Conservation (phyloP, 2,329 filamentous ascomycete genomes). For the Pestalotiopsis sp. region DNA sequence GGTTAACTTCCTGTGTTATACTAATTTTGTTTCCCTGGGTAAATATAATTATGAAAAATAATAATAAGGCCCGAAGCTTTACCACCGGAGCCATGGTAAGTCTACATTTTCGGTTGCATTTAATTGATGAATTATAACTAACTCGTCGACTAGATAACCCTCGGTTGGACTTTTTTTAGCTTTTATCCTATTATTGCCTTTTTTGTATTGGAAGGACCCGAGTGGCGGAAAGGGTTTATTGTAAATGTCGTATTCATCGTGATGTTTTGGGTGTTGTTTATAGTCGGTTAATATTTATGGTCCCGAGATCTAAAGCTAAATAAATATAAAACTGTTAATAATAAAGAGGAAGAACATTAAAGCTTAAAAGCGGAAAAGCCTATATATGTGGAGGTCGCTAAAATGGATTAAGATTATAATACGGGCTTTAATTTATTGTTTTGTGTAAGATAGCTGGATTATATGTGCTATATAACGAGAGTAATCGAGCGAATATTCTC, state of each 20-base stretch:
- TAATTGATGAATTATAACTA: not conserved
- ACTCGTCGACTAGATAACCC: conserved; percentile 13
- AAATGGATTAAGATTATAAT: not conserved
- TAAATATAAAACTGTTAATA: not conserved
- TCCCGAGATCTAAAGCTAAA: not conserved
- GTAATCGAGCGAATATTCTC: not conserved
- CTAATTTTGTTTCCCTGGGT: conserved; percentile 26
- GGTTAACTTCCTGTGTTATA: conserved; percentile 24
- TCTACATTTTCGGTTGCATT: not conserved
- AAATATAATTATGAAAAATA: conserved; percentile 26
- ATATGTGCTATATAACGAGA: not conserved
- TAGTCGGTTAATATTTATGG: conserved; percentile 11
- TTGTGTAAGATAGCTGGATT: not conserved
- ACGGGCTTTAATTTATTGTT: not conserved
- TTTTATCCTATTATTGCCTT: conserved; percentile 23
- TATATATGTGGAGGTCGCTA: not conserved
- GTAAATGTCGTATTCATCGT: conserved; percentile 18
- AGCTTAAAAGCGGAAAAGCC: not conserved
- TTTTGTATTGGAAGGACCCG: conserved; percentile 22
- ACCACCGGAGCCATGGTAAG: conserved; percentile 24
- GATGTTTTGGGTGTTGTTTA: conserved; percentile 6
- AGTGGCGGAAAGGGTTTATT: conserved; percentile 25
- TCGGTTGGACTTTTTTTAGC: conserved; percentile 22
- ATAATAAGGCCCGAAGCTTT: conserved; percentile 25
- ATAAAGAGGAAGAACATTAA: not conserved